Evolutionary conservation across 1,139 yeast species (phyloP).

Genomic region (Pichia sp.): DNA sequence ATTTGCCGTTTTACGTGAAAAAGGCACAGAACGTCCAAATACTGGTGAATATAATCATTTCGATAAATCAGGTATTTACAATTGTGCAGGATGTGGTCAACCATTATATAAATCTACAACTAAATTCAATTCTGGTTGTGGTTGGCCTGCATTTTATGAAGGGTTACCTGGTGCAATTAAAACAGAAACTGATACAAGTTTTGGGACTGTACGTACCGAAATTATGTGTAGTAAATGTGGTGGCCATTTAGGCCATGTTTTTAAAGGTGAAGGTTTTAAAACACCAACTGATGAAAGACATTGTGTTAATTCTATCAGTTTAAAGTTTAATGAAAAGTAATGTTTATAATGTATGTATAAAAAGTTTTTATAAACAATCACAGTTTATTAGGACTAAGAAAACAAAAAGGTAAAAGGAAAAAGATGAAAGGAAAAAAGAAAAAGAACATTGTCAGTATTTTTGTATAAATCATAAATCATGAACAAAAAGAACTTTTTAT

Average conservation of each 20-base stretch:
- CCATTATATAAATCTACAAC: slow-evolving; percentile 77
- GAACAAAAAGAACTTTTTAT: slow-evolving; percentile 65
- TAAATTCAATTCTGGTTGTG: slow-evolving; percentile 87
- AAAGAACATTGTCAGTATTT: slow-evolving; percentile 4
- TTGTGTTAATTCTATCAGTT: slow-evolving; percentile 83
- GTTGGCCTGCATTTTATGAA: slow-evolving; percentile 96
- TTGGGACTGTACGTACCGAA: slow-evolving; percentile 81
- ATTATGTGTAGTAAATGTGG: slow-evolving; percentile 87
- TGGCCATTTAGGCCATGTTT: slow-evolving; percentile 92
- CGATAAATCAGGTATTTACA: slow-evolving; percentile 55
- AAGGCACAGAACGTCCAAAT: slow-evolving; percentile 80
- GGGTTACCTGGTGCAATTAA: slow-evolving; percentile 78
- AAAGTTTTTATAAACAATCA: not conserved
- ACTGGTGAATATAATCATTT: slow-evolving; percentile 62
- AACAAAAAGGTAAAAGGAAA: not conserved
- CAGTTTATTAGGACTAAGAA: not conserved
- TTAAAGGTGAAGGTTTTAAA: slow-evolving; percentile 87
- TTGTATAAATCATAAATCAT: no score
- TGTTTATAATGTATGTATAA: no score
- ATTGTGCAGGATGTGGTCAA: slow-evolving; percentile 77
- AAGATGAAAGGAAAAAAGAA: no score
- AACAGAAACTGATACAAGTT: slow-evolving; percentile 50
- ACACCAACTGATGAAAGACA: slow-evolving; percentile 92
- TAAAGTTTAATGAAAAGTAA: slow-evolving; percentile 47
- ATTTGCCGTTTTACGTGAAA: slow-evolving; percentile 68